A percentile compares a stretch with the other conserved stretches of the same genome.
Evolutionary conservation across 202 grass and related monocot species (phyloP).

Genomic region (Musa balbisiana): DNA sequence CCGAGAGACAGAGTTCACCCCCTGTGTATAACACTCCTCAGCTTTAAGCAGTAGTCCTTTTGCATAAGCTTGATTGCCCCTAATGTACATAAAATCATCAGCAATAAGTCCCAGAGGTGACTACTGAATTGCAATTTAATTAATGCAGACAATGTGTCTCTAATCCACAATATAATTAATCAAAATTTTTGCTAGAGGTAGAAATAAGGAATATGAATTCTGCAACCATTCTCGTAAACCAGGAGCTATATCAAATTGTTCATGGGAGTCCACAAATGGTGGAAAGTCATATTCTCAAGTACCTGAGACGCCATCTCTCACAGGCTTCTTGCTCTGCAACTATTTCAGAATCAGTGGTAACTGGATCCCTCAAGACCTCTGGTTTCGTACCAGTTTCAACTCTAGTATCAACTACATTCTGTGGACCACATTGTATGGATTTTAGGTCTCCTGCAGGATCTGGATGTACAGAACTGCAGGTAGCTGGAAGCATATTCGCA

Average conservation of each 20-base stretch:
- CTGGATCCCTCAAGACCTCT: constrained; percentile 24
- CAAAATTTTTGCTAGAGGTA: background rate
- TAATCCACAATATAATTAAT: background rate
- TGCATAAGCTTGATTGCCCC: constrained; percentile 95
- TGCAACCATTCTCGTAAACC: background rate
- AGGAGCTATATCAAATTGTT: constrained; percentile 9
- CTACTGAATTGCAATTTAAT: background rate
- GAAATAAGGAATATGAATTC: background rate
- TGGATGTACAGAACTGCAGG: constrained; percentile 23
- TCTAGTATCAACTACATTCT: constrained; percentile 29
- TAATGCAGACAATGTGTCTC: background rate
- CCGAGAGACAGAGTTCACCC: constrained; percentile 56
- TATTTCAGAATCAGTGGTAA: constrained; percentile 25
- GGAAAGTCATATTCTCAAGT: constrained; percentile 15
- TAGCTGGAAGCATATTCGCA: constrained; percentile 14
- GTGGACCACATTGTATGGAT: constrained; percentile 25
- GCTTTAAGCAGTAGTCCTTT: constrained; percentile 74
- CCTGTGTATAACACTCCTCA: constrained; percentile 81
- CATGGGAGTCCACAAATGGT: constrained; percentile 21
- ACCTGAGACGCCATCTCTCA: constrained; percentile 94
- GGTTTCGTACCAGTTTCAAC: constrained; percentile 29
- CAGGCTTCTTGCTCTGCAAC: constrained; percentile 45
- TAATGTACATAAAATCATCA: constrained; percentile 41
- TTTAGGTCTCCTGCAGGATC: constrained; percentile 33
- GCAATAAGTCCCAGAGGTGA: background rate